phyloP scores from a whole-genome alignment of 805 yeast genomes.

The Zygosaccharomyces bailii region DNA sequence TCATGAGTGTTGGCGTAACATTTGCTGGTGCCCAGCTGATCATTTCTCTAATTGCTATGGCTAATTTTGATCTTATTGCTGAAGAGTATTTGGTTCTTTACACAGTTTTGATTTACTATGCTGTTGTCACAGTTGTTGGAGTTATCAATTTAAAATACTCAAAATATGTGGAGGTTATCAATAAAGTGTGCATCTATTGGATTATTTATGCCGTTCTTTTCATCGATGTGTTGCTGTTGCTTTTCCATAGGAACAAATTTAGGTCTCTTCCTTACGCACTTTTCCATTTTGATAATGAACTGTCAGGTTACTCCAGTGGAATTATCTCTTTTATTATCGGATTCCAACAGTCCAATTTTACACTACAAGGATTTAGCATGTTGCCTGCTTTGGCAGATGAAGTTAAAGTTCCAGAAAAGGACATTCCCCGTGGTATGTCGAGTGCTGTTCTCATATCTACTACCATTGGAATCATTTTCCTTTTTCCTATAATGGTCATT shows the following conservation, averaged over 20 bases:
- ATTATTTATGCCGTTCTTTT: constrained; percentile 65
- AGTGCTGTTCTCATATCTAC: constrained; percentile 62
- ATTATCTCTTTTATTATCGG: constrained; percentile 72
- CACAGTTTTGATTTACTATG: constrained; percentile 55
- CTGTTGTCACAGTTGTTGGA: constrained; percentile 57
- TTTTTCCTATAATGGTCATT: constrained; percentile 67
- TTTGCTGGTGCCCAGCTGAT: constrained; percentile 76
- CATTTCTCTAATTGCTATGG: constrained; percentile 60
- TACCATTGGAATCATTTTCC: constrained; percentile 66
- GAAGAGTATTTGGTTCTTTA: constrained; percentile 50
- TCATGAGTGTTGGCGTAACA: constrained; percentile 68
- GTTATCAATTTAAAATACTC: constrained; percentile 61
- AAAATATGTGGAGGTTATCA: constrained; percentile 57
- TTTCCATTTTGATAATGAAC: constrained; percentile 62
- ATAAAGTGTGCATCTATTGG: constrained; percentile 70
- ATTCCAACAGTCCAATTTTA: constrained; percentile 72
- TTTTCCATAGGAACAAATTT: constrained; percentile 52
- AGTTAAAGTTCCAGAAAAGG: constrained; percentile 68
- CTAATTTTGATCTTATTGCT: constrained; percentile 48
- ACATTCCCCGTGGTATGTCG: constrained; percentile 70
- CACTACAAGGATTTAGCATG: constrained; percentile 80
- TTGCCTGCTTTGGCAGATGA: constrained; percentile 80
- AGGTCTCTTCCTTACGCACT: constrained; percentile 58
- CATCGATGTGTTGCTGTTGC: constrained; percentile 58
- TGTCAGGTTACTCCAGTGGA: constrained; percentile 69